Evolutionary conservation across 176 grass and related monocot species (phyloP).

Genomic region (Phragmites australis): DNA sequence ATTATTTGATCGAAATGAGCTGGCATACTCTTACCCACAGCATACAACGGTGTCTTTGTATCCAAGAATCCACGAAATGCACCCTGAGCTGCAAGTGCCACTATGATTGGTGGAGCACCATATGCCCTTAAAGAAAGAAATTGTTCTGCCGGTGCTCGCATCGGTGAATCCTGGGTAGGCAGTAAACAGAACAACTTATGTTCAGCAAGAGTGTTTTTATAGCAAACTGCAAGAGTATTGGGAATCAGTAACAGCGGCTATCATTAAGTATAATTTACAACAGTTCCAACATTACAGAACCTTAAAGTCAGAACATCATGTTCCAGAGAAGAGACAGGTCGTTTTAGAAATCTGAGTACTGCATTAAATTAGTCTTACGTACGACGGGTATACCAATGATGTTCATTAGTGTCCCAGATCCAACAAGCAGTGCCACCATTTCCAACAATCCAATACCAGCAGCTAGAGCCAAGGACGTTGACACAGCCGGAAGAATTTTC

Average conservation of each 20-base stretch:
- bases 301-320: not conserved
- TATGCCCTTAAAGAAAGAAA: slow-evolving; percentile 86
- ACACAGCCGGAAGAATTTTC: slow-evolving; percentile 81
- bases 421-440: slow-evolving; percentile 51
- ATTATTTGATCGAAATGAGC: not conserved
- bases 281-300: not conserved
- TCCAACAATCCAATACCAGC: slow-evolving; percentile 72
- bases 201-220: not conserved
- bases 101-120: slow-evolving; percentile 83
- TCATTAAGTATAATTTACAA: not conserved
- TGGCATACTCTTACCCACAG: slow-evolving; percentile 55
- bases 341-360: not conserved
- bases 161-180: slow-evolving; percentile 75
- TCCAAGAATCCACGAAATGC: slow-evolving; percentile 95
- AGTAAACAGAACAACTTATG: not conserved
- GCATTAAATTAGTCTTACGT: slow-evolving; percentile 48
- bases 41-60: slow-evolving; percentile 93
- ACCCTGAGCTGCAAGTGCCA: slow-evolving; percentile 94
- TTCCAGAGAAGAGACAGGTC: slow-evolving; percentile 12
- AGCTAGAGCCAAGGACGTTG: slow-evolving; percentile 81
- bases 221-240: not conserved
- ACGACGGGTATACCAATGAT: slow-evolving; percentile 78
- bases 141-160: slow-evolving; percentile 75
- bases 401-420: slow-evolving; percentile 68
- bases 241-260: not conserved